These are phyloP conservation scores for Pythium graminicola DNA, from an alignment of 352 stramenopile genomes.

Conservation along the genomic window DNA sequence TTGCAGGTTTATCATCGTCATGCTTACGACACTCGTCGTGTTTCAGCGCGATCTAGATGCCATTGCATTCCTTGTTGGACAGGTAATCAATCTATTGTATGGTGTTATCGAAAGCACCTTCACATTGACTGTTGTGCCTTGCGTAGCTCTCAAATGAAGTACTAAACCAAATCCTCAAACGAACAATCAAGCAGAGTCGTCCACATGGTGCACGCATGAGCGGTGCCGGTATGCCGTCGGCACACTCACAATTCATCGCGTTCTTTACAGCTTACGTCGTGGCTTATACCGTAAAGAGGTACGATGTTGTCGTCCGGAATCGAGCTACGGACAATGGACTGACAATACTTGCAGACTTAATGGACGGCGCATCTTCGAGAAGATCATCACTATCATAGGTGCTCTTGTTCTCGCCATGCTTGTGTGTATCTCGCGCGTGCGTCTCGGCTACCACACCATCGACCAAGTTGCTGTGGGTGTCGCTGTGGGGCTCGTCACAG, in stretches of 20 bases:
- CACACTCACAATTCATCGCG: constrained; percentile 73
- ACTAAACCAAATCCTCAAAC: constrained; percentile 77
- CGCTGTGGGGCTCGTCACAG: constrained; percentile 36
- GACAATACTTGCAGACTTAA: constrained; percentile 22
- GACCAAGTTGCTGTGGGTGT: constrained; percentile 64
- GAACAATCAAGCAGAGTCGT: constrained; percentile 58
- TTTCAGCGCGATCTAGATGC: constrained; percentile 78
- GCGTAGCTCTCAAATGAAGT: constrained; percentile 60
- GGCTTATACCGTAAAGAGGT: constrained; percentile 66
- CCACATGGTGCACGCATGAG: constrained; percentile 57
- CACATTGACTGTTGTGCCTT: not conserved
- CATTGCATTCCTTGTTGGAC: constrained; percentile 59
- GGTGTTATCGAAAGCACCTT: not conserved
- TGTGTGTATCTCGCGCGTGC: constrained; percentile 69
- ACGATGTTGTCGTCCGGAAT: not conserved
- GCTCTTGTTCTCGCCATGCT: constrained; percentile 36
- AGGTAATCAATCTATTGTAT: constrained; percentile 26
- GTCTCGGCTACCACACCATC: constrained; percentile 68
- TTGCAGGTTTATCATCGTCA: constrained; percentile 76
- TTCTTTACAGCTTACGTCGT: constrained; percentile 75
- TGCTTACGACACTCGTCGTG: constrained; percentile 67
- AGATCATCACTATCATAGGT: constrained; percentile 51
- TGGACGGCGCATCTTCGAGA: constrained; percentile 44
- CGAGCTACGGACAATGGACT: no score
- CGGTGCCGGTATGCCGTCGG: constrained; percentile 69